phyloP scores from a whole-genome alignment of 208 protist species.

The Wallacemonas sp. region DNA sequence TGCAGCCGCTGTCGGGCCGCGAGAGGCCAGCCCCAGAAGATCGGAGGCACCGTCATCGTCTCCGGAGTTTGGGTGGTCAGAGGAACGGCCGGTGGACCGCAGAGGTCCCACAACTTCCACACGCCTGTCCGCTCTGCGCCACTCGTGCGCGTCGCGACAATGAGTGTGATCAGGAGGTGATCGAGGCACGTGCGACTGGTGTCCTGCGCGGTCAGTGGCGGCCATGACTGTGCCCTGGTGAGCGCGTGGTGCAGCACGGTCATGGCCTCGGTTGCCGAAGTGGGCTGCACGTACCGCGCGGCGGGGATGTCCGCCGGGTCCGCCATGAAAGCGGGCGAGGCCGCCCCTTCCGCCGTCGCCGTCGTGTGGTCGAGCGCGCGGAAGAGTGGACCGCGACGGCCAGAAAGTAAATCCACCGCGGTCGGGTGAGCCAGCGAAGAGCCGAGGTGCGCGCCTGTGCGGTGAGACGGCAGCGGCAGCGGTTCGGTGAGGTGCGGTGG shows the following conservation, averaged over 20 bases:
- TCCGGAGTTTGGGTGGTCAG: neutral
- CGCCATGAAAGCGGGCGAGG: slow-evolving; percentile 29
- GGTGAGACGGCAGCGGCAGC: too few species aligned
- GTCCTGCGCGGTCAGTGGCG: neutral
- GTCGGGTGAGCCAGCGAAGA: too few species aligned
- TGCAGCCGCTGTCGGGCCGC: slow-evolving; percentile 14
- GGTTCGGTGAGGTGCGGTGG: neutral
- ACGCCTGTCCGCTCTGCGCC: neutral
- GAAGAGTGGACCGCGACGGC: slow-evolving; percentile 4
- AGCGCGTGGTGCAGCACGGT: slow-evolving; percentile 24
- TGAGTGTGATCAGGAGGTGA: slow-evolving; percentile 3
- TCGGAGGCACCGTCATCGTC: neutral
- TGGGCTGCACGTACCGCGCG: slow-evolving; percentile 32
- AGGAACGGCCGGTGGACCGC: slow-evolving; percentile 11
- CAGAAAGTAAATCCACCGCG: slow-evolving; percentile 20
- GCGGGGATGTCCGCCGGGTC: slow-evolving; percentile 44
- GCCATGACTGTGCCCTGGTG: slow-evolving; percentile 23
- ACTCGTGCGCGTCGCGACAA: neutral
- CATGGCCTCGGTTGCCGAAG: slow-evolving; percentile 18
- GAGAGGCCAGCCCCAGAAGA: slow-evolving; percentile 1
- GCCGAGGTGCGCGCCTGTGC: too few species aligned
- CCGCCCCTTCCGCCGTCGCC: too few species aligned
- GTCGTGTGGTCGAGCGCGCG: neutral
- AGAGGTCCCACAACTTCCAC: slow-evolving; percentile 27
- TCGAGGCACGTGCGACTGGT: neutral